Base-by-base conservation (phyloP, 2,329 filamentous ascomycete genomes). In the Penicillium sp. region DNA sequence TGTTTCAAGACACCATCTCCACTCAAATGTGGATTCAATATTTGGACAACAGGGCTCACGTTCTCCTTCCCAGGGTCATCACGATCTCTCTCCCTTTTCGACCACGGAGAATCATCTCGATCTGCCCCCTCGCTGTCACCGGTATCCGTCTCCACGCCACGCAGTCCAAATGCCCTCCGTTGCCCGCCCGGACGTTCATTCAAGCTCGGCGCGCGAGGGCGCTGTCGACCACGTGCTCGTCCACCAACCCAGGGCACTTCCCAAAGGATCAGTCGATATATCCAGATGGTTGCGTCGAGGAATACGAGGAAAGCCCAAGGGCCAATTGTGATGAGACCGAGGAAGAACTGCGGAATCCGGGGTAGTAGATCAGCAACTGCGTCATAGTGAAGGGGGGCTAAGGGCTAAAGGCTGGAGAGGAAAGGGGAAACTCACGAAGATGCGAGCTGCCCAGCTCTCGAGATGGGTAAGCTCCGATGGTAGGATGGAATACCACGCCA, bases 401-500 rank as follows among this genome's bases (percentile, higher is more conserved):
- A 58, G 54, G 17, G 6, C 29, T 25, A 17, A 7, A 8, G 5
- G 13, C 42, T 19, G 23, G 42, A 50, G 29, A 35, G 38, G 25
- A 50, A 43, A 21, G 38, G n/a, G 29, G n/a, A 46, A 35, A 71
- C 84, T 68, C 78, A 89, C 86, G 70, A 88, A 89, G 45, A 85
- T 69, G 10, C 84, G 80, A 46, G 82, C 82, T 57, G 85, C 76
- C 85, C 85, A 89, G 51, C 79, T 82, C 70, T 89, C 87, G 52
- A 88, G 70, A 40, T 78, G 77, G 42, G 77, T 80, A 54, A 88
- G 77, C 56, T 81, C 77, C 19, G 81, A 76, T 1, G 87, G 87
- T 35, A 89, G 80, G 58, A 89, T 82, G 2, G 86, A 89, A 62
- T 86, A 85, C 78, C 84, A 82, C 45, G 82, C 82, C 87, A 89